Evolutionary conservation across 352 stramenopile genomes (phyloP).

Genomic region (Globisporangium uncinulatum): DNA sequence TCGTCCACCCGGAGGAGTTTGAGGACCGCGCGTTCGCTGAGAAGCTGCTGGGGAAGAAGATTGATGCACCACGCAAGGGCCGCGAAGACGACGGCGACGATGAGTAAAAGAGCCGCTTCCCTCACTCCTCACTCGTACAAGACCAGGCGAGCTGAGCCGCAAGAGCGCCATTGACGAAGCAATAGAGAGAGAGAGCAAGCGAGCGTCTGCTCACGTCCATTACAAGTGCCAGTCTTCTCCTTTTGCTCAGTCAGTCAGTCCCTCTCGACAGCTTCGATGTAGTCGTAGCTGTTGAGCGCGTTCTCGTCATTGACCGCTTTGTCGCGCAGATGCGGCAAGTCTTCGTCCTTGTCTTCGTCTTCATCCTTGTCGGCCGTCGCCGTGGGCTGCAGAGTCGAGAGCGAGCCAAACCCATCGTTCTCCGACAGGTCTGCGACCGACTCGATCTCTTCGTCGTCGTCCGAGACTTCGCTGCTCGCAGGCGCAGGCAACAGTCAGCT

Average conservation of each 20-base stretch:
- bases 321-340: constrained; percentile 19
- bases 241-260: constrained; percentile 12
- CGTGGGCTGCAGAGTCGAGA: constrained; percentile 5
- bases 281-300: constrained; percentile 79
- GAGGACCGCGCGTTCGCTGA: constrained; percentile 52
- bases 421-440: constrained; percentile 53
- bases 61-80: constrained; percentile 17
- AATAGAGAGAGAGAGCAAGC: not conserved
- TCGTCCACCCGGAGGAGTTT: constrained; percentile 77
- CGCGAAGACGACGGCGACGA: constrained; percentile 16
- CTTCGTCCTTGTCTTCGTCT: not conserved
- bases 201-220: not conserved
- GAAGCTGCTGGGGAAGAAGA: constrained; percentile 42
- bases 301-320: constrained; percentile 47
- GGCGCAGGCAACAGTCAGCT: not conserved
- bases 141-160: too few species aligned
- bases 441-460: constrained; percentile 13
- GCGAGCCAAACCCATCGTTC: constrained; percentile 23
- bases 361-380: not conserved
- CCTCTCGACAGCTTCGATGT: constrained; percentile 69
- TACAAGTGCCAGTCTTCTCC: not conserved
- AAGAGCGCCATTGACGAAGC: not conserved
- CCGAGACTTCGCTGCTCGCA: constrained; percentile 11
- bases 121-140: too few species aligned
- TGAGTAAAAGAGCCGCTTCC: not conserved